phyloP scores from a whole-genome alignment of 768 basidiomycete genomes.

The Heimioporus sp. region DNA sequence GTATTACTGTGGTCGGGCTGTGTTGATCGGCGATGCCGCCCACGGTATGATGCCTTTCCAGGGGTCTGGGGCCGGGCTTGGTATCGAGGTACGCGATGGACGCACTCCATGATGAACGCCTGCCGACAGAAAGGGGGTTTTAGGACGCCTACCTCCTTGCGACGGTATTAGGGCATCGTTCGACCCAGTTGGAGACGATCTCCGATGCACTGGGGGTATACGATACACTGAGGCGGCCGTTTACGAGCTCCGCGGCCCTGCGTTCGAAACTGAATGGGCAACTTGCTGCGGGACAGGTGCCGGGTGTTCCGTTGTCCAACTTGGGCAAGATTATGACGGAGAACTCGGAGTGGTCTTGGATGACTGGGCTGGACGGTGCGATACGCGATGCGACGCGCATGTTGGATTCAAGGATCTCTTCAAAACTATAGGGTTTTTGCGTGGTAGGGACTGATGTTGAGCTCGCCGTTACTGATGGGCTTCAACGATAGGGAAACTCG shows the following conservation, averaged over 20 bases:
- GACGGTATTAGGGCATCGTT: constrained; percentile 42
- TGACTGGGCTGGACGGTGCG: constrained; percentile 19
- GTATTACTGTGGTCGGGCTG: constrained; percentile 52
- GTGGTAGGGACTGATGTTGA: too few species aligned
- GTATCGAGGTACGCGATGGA: constrained; percentile 38
- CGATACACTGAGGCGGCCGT: constrained; percentile 50
- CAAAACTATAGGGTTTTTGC: not conserved
- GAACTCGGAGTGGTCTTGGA: constrained; percentile 57
- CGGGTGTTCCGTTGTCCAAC: constrained; percentile 32
- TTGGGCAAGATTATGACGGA: constrained; percentile 42
- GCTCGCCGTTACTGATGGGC: too few species aligned
- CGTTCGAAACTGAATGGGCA: constrained; percentile 20
- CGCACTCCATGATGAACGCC: not conserved
- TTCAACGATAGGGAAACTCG: too few species aligned
- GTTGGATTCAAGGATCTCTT: constrained; percentile 4
- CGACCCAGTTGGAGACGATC: constrained; percentile 34
- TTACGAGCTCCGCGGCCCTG: constrained; percentile 35
- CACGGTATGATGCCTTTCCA: constrained; percentile 43
- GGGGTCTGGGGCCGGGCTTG: constrained; percentile 44
- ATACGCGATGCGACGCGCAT: constrained; percentile 17
- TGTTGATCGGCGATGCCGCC: constrained; percentile 43
- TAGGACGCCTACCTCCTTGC: constrained; percentile 39
- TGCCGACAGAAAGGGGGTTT: not conserved
- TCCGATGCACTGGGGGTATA: constrained; percentile 43
- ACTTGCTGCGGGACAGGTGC: constrained; percentile 12